Evolutionary conservation across 2,329 filamentous ascomycete species (phyloP).

Genomic region (Alternaria brassicae): DNA sequence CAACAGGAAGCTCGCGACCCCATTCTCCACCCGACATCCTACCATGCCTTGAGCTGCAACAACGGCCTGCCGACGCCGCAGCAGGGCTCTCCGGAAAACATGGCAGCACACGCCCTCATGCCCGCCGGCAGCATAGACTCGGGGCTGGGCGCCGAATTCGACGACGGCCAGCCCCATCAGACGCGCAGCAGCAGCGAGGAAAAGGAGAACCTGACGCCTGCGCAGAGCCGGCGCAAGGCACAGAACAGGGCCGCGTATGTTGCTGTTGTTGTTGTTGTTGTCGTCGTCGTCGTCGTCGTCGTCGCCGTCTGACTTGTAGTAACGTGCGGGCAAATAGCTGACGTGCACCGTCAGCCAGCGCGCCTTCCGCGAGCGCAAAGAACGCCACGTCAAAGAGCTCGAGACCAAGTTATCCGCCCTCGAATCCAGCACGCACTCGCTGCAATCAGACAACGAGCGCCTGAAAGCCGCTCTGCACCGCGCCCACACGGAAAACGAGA

Average conservation of each 20-base stretch:
- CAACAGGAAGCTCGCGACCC: conserved; percentile 55
- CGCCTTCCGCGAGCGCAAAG: conserved; percentile 94
- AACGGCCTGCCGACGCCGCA: conserved; percentile 39
- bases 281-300: too few relatives aligned
- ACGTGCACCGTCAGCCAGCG: conserved; percentile 71
- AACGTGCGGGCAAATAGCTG: not conserved
- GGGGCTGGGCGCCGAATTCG: conserved; percentile 51
- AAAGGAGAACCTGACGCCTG: conserved; percentile 56
- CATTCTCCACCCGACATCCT: conserved; percentile 38
- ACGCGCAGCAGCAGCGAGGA: conserved; percentile 56
- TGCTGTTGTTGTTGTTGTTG: too few relatives aligned
- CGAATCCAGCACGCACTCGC: conserved; percentile 73
- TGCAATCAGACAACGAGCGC: conserved; percentile 84
- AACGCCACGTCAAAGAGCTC: conserved; percentile 90
- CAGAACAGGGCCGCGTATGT: conserved; percentile 77
- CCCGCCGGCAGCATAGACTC: conserved; percentile 54
- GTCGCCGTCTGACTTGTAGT: too few relatives aligned
- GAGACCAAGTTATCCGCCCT: conserved; percentile 83
- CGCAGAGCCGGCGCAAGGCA: conserved; percentile 67
- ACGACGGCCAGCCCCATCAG: conserved; percentile 41
- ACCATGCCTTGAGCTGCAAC: conserved; percentile 42
- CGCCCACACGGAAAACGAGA: conserved; percentile 89
- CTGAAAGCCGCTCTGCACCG: conserved; percentile 84
- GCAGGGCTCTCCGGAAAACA: conserved; percentile 43
- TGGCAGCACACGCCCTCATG: conserved; percentile 38